Base-by-base conservation (phyloP, 495 filamentous ascomycete species). In the Sordaria brevicollis region DNA sequence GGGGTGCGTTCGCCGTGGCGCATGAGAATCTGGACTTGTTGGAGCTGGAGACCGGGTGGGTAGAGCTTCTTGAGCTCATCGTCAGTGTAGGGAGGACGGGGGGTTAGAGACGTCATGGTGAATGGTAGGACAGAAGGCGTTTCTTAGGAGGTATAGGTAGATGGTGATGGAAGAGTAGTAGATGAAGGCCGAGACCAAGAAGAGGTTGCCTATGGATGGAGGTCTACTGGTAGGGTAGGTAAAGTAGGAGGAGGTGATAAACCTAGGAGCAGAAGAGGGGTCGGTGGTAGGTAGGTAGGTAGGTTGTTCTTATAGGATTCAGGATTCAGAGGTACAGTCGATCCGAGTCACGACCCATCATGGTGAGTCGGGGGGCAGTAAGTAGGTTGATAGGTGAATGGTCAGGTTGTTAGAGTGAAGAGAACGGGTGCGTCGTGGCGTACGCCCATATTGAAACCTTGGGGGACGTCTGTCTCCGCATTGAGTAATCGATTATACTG, bases 1-100 rank as follows among this genome's bases (percentile, higher is more conserved):
- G 94, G 95, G 29, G 88, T 93, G 35, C 94, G 88, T 81, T 97
- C 94, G 75, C 93, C 93, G 85, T 97, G 93, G 67, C 94, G 91
- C 71, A 98, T 88, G 70, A 96, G 87, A 71, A 99, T 84, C 79
- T 99, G 95, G 11, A 99, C 95, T 41, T 92, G 84, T 77, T 94
- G 91, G 21, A 99, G 89, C 78, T 96, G 85, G 66, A 99, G 83
- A 17, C 82, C 82, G 43, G 86, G 76, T 0, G 95, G 95, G 83
- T 97, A 99, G 62, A 99, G 89, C 73, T 83, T 81, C 38, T 82
- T 80, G 25, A 99, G 88, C 86, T 99, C 96, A 68, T 91, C 90
- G 67, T 87, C 80, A 49, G 89, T 88, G 81, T 97, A 98, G 0
- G 93, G 89, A 67, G 85, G 82, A 25, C 92, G 89, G 34, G 92